Base-by-base conservation (phyloP, 768 basidiomycete genomes). In the Cantharellus anzutake region DNA sequence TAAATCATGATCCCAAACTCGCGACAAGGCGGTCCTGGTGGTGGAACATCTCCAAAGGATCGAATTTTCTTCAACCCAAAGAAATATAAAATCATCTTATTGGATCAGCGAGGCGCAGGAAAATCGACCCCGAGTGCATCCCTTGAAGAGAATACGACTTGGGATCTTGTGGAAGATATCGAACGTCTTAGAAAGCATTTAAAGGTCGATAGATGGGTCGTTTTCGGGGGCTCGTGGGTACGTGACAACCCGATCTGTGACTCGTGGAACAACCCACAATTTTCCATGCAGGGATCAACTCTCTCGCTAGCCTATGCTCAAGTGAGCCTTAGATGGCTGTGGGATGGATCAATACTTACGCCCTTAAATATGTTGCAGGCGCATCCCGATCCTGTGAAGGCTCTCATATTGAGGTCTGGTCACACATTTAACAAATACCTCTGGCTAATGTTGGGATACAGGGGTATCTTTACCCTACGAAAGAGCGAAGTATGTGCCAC, bases 211-310 rank as follows among this genome's bases (percentile, higher is more conserved):
- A 87, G 81, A 67, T 96, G 91, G 92, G 82, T 93, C 60, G 87
- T 96, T 37, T 96, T 97, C 67, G 93, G 93, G 38, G 92, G 92
- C 4, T 88, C 84, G 56, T 94, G 92, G 91, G 86, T 84, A 64
- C 56, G 73, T 68, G n/a, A 61, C 51, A 41, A 1, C 52, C 11
- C 11, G 29, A 11, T 11, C 29, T 11, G 44, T 48, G 29, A 48
- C 52, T 37, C 52, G 11, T 55, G 7, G 11, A 14, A 37, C 52
- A 1, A 11, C 7, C 7, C 11, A 55, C 14, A 11, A 37, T 50
- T 81, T 40, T 64, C 29, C 56, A 41, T 7, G 60, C 39, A 64
- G 86, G 92, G 93, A 2, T 91, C 88, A 3, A 93, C 92, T 2
- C 76, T 97, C 5, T 78, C 87, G 3, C 71, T 94, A 58, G 82